phyloP scores from a whole-genome alignment of 148 eudicot genomes.

The Spergularia marina region DNA sequence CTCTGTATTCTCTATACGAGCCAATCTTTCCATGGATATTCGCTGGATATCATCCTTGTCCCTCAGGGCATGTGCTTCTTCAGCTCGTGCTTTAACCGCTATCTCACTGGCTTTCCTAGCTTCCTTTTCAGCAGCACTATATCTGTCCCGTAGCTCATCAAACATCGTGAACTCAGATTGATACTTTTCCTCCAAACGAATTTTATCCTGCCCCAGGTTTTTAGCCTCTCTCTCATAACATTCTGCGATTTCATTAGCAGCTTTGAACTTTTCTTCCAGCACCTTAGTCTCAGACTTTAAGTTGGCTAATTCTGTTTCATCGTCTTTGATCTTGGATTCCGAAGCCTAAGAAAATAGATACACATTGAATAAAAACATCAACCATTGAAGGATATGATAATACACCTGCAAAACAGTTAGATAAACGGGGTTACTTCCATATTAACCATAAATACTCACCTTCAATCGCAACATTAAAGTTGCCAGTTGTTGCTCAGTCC shows the following conservation, averaged over 20 bases:
- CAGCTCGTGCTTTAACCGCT: conserved; percentile 81
- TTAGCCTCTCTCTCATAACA: conserved; percentile 73
- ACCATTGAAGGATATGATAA: not conserved
- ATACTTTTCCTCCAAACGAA: conserved; percentile 78
- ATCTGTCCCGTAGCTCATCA: conserved; percentile 80
- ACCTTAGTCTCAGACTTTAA: conserved; percentile 55
- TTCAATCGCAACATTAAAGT: conserved; percentile 74
- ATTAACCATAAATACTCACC: conserved; percentile 38
- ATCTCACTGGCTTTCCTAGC: conserved; percentile 73
- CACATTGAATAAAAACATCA: conserved; percentile 15
- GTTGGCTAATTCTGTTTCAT: conserved; percentile 50
- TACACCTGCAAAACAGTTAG: too few species aligned
- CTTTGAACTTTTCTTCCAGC: conserved; percentile 59
- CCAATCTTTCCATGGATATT: conserved; percentile 66
- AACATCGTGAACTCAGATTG: conserved; percentile 68
- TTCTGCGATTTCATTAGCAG: conserved; percentile 51
- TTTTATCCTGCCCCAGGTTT: conserved; percentile 74
- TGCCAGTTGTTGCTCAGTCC: conserved; percentile 70
- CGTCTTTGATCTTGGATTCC: conserved; percentile 66
- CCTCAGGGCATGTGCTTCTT: conserved; percentile 68
- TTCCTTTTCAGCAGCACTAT: conserved; percentile 77
- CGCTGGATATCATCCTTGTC: conserved; percentile 64
- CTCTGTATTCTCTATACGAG: conserved; percentile 77
- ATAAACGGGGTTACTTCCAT: not conserved
- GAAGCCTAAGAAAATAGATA: conserved; percentile 55